Conservation (phyloP, 2,329 filamentous ascomycete genomes). For the Cadophora sp. region DNA sequence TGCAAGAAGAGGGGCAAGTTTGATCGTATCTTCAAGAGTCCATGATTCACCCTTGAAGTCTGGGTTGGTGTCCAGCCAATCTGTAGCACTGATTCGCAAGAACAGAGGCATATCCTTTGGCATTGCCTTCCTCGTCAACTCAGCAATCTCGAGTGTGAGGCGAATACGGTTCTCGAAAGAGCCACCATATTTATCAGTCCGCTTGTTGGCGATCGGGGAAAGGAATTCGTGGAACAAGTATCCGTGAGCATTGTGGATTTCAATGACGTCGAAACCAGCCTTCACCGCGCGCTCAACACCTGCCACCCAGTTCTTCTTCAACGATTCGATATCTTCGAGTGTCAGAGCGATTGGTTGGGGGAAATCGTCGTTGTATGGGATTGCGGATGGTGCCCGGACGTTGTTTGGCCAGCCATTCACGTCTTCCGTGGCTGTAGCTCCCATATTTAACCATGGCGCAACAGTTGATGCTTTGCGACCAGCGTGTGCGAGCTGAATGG, state of each 20-base stretch:
- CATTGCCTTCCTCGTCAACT: constrained; percentile 66
- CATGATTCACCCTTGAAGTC: constrained; percentile 65
- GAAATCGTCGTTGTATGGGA: constrained; percentile 67
- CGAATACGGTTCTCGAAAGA: constrained; percentile 75
- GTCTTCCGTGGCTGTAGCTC: constrained; percentile 58
- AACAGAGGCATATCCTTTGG: constrained; percentile 75
- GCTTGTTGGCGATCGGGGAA: constrained; percentile 71
- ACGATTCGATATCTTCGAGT: constrained; percentile 67
- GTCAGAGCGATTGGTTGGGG: constrained; percentile 72
- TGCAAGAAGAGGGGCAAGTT: constrained; percentile 68
- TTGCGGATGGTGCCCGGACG: constrained; percentile 57
- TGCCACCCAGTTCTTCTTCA: constrained; percentile 68
- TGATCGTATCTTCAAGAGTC: constrained; percentile 68
- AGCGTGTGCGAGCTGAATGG: constrained; percentile 82
- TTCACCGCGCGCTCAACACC: constrained; percentile 65
- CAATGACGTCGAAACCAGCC: constrained; percentile 75
- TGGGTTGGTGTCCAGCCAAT: constrained; percentile 73
- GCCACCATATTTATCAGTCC: constrained; percentile 72
- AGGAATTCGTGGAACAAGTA: constrained; percentile 77
- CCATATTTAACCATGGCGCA: constrained; percentile 67
- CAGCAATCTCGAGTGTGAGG: constrained; percentile 70
- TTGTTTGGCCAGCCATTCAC: constrained; percentile 63
- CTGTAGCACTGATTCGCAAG: constrained; percentile 74
- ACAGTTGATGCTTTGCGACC: constrained; percentile 71
- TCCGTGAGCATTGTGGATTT: constrained; percentile 82